Evolutionary conservation across 129 eudicot species (phyloP).

Genomic region (Deinandra increscens): DNA sequence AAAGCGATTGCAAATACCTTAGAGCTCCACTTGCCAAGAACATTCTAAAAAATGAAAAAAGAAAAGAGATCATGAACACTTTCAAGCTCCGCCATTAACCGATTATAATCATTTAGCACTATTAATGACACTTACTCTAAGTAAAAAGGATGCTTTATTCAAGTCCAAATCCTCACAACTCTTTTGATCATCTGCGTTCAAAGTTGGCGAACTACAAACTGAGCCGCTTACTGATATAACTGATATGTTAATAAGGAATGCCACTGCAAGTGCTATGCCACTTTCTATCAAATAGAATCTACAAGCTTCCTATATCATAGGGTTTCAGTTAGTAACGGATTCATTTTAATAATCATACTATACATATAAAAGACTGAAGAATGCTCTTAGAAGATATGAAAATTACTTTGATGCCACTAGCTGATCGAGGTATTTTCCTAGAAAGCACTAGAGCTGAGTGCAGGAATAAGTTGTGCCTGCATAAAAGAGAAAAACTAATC

Average conservation of each 20-base stretch:
- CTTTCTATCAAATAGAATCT: conserved; percentile 90
- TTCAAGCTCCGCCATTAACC: conserved; percentile 21
- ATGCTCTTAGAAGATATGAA: background rate
- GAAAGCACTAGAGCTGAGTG: conserved; percentile 99
- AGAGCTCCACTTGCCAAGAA: conserved; percentile 92
- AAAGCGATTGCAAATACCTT: conserved; percentile 94
- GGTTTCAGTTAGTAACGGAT: background rate
- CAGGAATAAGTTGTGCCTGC: conserved; percentile 95
- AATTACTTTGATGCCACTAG: conserved; percentile 72
- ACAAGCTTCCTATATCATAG: conserved; percentile 82
- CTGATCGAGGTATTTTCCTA: conserved; percentile 91
- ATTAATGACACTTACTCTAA: conserved; percentile 51
- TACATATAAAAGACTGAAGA: background rate
- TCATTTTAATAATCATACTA: conserved; percentile 6
- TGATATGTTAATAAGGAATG: conserved; percentile 85
- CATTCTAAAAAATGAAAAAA: conserved; percentile 48
- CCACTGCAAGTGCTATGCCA: conserved; percentile 78
- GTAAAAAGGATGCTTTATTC: conserved; percentile 89
- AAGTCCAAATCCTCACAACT: conserved; percentile 82
- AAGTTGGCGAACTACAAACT: conserved; percentile 72
- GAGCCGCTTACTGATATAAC: conserved; percentile 91
- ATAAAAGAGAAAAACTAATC: conserved; percentile 5
- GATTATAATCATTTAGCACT: background rate
- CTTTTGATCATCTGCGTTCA: conserved; percentile 56
- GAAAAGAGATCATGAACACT: background rate